Evolutionary conservation across 192 early-diverging fungal genomes (phyloP).

Genomic region (Coemansia sp.): DNA sequence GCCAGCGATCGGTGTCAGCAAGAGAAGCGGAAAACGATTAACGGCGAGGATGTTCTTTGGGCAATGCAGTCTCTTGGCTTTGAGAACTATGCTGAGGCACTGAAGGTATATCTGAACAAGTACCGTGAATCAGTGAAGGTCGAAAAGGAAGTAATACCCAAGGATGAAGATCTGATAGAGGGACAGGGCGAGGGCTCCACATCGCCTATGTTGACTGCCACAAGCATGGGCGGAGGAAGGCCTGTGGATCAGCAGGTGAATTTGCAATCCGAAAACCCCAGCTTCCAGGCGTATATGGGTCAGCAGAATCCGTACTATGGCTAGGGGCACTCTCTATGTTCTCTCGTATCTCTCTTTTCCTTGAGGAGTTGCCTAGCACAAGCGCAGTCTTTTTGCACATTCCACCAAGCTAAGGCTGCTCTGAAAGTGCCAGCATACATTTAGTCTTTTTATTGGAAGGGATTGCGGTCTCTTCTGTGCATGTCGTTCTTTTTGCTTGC

Average conservation of each 20-base stretch:
- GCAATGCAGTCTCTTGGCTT: constrained; percentile 97
- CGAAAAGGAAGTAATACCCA: constrained; percentile 42
- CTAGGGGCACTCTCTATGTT: constrained; percentile 5
- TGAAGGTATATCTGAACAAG: constrained; percentile 87
- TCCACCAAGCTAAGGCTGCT: too few species aligned
- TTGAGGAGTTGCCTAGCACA: too few species aligned
- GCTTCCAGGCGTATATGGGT: constrained; percentile 46
- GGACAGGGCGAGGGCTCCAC: constrained; percentile 20
- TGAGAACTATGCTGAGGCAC: constrained; percentile 90
- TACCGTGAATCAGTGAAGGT: constrained; percentile 72
- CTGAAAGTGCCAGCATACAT: too few species aligned
- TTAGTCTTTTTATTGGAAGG: background rate
- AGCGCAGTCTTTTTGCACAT: too few species aligned
- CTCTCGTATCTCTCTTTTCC: background rate
- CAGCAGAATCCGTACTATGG: constrained; percentile 49
- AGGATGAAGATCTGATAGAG: constrained; percentile 22
- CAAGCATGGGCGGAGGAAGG: constrained; percentile 13
- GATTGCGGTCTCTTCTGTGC: background rate
- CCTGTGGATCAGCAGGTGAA: constrained; percentile 33
- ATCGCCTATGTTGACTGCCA: constrained; percentile 26
- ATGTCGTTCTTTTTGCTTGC: background rate
- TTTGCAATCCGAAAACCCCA: constrained; percentile 28
- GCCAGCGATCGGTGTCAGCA: constrained; percentile 91
- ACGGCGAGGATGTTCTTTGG: constrained; percentile 97
- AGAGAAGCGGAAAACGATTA: constrained; percentile 98